Evolutionary conservation across 164 flowering plant species (phyloP).

Genomic region (Saururus chinensis): DNA sequence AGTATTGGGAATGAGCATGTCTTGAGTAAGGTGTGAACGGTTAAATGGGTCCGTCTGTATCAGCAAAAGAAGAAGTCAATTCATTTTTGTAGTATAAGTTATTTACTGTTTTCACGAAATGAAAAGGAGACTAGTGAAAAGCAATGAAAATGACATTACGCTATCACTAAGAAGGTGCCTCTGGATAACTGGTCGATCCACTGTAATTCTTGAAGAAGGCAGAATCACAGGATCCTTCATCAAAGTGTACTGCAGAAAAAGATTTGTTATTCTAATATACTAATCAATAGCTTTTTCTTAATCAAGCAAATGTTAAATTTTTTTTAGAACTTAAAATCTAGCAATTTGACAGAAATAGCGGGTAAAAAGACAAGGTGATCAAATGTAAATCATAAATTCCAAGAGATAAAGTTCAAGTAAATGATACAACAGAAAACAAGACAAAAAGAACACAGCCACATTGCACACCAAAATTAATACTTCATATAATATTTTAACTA

Average conservation of each 20-base stretch:
- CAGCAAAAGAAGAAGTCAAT: not conserved
- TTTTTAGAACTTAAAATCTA: not conserved
- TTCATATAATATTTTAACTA: too few relatives aligned
- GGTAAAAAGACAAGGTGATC: too few relatives aligned
- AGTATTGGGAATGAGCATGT: constrained; percentile 74
- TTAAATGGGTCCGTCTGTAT: constrained; percentile 90
- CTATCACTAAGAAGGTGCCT: constrained; percentile 93
- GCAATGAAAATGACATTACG: constrained; percentile 22
- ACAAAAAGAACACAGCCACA: too few relatives aligned
- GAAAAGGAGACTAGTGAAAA: not conserved
- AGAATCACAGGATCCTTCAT: constrained; percentile 97
- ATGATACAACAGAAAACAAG: too few relatives aligned
- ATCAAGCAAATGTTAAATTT: not conserved
- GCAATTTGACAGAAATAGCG: too few relatives aligned
- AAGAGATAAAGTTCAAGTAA: too few relatives aligned
- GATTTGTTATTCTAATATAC: not conserved
- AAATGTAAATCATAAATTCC: too few relatives aligned
- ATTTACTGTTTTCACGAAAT: not conserved
- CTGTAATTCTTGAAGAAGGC: constrained; percentile 82
- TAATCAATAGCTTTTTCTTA: not conserved
- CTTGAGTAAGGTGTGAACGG: constrained; percentile 85
- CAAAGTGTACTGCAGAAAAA: constrained; percentile 68
- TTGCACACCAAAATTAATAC: too few relatives aligned
- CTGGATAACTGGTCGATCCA: constrained; percentile 87
- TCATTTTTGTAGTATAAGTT: not conserved